phyloP scores from a whole-genome alignment of 306 rosid genomes.

The Rosa lucieae region DNA sequence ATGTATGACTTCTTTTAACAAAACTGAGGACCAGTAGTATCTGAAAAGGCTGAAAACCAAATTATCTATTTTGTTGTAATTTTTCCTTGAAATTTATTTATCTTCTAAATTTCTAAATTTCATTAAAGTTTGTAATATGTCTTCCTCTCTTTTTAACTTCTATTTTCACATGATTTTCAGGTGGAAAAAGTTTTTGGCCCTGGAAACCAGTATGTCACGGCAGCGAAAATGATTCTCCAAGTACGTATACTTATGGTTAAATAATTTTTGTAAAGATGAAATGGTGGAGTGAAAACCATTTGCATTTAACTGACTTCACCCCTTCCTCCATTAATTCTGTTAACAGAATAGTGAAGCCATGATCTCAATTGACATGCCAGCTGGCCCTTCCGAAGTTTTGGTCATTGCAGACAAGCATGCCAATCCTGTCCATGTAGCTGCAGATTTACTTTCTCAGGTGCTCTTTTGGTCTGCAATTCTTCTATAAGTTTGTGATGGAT shows the following conservation, averaged over 20 bases:
- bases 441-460: slow-evolving; percentile 98
- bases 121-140: neutral
- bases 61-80: neutral
- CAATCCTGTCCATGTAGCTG: slow-evolving; percentile 84
- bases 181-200: slow-evolving; percentile 95
- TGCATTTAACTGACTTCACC: neutral
- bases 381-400: slow-evolving; percentile 98
- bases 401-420: slow-evolving; percentile 93
- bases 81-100: slow-evolving; percentile 1
- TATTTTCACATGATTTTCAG: slow-evolving; percentile 42
- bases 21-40: neutral
- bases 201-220: slow-evolving; percentile 97
- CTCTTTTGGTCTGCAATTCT: slow-evolving; percentile 12
- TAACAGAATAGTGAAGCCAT: slow-evolving; percentile 94
- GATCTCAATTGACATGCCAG: slow-evolving; percentile 99
- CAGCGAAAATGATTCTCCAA: slow-evolving; percentile 99
- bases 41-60: neutral
- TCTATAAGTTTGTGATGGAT: neutral
- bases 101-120: neutral
- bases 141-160: neutral
- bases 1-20: neutral
- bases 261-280: neutral
- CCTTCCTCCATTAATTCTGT: neutral
- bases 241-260: slow-evolving; percentile 36
- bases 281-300: neutral